Base-by-base conservation (phyloP, 148 eudicot species). In the Persicaria maculosa region DNA sequence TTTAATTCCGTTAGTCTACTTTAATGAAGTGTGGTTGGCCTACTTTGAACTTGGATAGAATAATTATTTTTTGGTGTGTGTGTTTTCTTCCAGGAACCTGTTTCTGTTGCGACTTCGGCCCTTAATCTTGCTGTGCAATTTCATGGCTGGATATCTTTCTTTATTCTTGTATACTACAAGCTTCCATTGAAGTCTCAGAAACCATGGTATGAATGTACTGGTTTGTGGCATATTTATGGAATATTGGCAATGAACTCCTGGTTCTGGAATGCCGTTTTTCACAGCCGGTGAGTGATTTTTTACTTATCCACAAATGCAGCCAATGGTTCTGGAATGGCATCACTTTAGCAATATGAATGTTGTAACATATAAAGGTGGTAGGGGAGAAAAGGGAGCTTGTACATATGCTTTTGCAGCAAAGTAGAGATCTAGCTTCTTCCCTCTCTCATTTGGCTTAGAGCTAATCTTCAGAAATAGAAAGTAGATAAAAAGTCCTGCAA, bases 141-240 rank as follows among this genome's bases (percentile, higher is more conserved):
- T 80, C 98, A 94, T 72, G 96, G 98, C 20, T 94, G 98, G 98
- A 88, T 94, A 71, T 91, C 98, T 44, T 94, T 94, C 76, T 90
- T 89, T 82, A 87, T 94, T 77, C 96, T 94, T 74, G 89, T 91
- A 67, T 87, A 90, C 77, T 91, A 94, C 85, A 94, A 91, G 50
- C 72, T 94, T 83, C 91, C 91, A 72, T 76, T 90, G 74, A 84
- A 76, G 84, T 80, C 83, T 70, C 85, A 80, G 80, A 87, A 71
- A 79, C 79, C 96, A 76, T 88, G 85, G 74, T 94, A 94, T 53
- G 92, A 87, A 73, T 91, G 83, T 77, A 89, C 95, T 10, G 93
- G 96, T 79, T 77, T 91, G 82, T 89, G 94, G 91, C 97, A 94
- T 85, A 72, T 91, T 53, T 90, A 90, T 78, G 98, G 89, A 75